These are phyloP conservation scores for Cocos nucifera DNA, from an alignment of 176 grass and related monocot species.

Conservation along the genomic window DNA sequence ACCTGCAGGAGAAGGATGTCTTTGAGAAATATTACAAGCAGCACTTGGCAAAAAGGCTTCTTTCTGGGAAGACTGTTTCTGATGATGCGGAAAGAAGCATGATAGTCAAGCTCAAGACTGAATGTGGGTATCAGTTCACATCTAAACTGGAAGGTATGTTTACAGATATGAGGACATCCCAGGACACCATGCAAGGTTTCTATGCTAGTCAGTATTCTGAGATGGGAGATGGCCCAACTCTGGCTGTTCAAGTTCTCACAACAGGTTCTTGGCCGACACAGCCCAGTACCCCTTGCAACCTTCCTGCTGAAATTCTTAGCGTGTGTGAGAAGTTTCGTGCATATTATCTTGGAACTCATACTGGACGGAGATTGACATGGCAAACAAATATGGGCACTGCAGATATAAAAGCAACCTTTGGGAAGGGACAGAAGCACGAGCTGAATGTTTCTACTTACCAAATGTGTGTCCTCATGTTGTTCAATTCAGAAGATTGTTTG, in stretches of 20 bases:
- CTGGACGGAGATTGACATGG: constrained; percentile 84
- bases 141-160: constrained; percentile 98
- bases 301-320: constrained; percentile 74
- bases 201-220: constrained; percentile 63
- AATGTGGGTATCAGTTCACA: constrained; percentile 96
- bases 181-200: constrained; percentile 89
- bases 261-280: constrained; percentile 96
- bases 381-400: constrained; percentile 99
- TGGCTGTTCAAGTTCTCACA: constrained; percentile 91
- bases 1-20: constrained; percentile 97
- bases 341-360: constrained; percentile 97
- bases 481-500: constrained; percentile 52
- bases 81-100: constrained; percentile 98
- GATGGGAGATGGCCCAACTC: constrained; percentile 62
- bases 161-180: constrained; percentile 98
- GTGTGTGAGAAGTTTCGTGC: constrained; percentile 71
- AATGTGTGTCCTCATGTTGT: constrained; percentile 94
- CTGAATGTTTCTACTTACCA: constrained; percentile 98
- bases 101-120: constrained; percentile 97
- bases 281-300: constrained; percentile 62
- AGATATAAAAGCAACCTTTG: constrained; percentile 90
- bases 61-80: constrained; percentile 79
- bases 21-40: constrained; percentile 98
- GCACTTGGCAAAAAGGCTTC: constrained; percentile 80
- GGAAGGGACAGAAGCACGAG: constrained; percentile 88